Conservation (phyloP, 768 basidiomycete genomes). For the Hypholoma sublateritium region DNA sequence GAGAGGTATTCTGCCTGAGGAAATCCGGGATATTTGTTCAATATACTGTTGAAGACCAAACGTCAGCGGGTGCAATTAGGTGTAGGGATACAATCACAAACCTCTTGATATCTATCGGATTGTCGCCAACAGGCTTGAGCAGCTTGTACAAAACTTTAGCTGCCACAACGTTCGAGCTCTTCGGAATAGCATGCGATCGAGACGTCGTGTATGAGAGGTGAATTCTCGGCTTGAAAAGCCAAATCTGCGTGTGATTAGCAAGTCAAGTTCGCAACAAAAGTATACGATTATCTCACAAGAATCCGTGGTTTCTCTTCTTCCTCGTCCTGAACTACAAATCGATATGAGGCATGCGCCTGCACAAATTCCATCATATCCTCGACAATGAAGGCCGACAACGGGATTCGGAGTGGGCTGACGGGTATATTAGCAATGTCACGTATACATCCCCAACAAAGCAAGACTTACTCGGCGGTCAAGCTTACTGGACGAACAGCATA, state of each 20-base stretch:
- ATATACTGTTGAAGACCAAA: slow-evolving; percentile 36
- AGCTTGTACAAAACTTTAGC: slow-evolving; percentile 89
- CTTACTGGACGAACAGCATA: slow-evolving; percentile 78
- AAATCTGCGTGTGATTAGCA: slow-evolving; percentile 52
- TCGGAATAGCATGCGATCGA: slow-evolving; percentile 55
- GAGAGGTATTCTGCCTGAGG: slow-evolving; percentile 86
- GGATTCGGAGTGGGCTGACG: slow-evolving; percentile 44
- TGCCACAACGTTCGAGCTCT: slow-evolving; percentile 59
- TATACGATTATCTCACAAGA: slow-evolving; percentile 49
- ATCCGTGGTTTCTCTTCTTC: slow-evolving; percentile 79
- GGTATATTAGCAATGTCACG: neutral
- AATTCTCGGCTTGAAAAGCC: slow-evolving; percentile 93
- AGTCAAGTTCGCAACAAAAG: no score
- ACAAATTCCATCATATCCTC: slow-evolving; percentile 91
- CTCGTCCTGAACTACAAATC: slow-evolving; percentile 87
- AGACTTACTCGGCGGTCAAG: slow-evolving; percentile 58
- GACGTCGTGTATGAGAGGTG: slow-evolving; percentile 71
- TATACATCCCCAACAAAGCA: neutral
- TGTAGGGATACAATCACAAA: slow-evolving; percentile 27
- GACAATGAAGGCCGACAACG: slow-evolving; percentile 86
- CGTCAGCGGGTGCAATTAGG: neutral
- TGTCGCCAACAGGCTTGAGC: slow-evolving; percentile 54
- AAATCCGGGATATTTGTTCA: slow-evolving; percentile 77
- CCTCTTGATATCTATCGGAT: slow-evolving; percentile 53
- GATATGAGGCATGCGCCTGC: slow-evolving; percentile 90